Conservation (phyloP, 2,329 filamentous ascomycete genomes). For the Thelonectria discophora region DNA sequence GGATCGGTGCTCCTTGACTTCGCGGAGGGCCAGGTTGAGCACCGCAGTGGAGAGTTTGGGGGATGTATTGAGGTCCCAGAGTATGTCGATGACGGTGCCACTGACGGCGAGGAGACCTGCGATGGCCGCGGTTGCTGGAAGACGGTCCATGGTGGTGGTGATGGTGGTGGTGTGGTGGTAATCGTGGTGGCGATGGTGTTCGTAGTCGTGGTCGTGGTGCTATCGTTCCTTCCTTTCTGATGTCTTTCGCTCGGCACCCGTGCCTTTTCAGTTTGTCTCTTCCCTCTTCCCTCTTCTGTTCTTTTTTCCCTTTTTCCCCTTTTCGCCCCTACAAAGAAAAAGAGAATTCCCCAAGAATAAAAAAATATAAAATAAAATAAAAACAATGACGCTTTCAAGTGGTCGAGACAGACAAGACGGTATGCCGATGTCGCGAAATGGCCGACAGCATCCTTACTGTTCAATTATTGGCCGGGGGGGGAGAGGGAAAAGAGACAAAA, state of each 20-base stretch:
- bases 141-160: conserved; percentile 30
- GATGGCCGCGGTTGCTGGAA: conserved; percentile 50
- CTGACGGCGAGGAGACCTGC: conserved; percentile 49
- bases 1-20: conserved; percentile 50
- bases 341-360: no score
- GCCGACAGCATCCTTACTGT: conserved; percentile 11
- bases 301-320: not conserved
- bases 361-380: not conserved
- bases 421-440: not conserved
- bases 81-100: conserved; percentile 46
- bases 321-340: not conserved
- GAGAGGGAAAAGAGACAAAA: conserved; percentile 4
- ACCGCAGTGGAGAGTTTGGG: conserved; percentile 40
- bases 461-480: not conserved
- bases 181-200: not conserved
- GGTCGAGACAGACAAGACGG: not conserved
- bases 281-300: no score
- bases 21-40: conserved; percentile 46
- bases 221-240: conserved; percentile 4
- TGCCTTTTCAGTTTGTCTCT: no score
- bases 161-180: not conserved
- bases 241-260: not conserved
- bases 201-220: not conserved
- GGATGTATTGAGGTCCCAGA: conserved; percentile 47
- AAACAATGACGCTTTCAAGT: not conserved